Conservation (phyloP, 2,329 filamentous ascomycete species). For the Alternaria metachromatica region DNA sequence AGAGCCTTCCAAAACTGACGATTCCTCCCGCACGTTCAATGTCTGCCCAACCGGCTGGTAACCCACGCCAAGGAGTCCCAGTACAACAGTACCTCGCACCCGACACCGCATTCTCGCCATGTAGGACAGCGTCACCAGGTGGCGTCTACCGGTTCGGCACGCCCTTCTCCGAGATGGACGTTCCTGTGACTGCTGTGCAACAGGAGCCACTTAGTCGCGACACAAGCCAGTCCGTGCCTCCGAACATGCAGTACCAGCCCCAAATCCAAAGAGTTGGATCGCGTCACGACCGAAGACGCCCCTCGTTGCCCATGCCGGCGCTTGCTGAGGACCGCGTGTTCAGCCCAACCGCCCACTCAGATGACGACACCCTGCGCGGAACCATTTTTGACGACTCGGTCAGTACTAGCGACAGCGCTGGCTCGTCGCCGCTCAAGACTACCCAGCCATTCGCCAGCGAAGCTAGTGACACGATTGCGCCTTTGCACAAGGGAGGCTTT, state of each 20-base stretch:
- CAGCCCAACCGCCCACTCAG: slow-evolving; percentile 45
- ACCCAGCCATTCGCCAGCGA: slow-evolving; percentile 30
- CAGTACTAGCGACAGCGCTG: slow-evolving; percentile 28
- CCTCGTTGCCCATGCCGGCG: slow-evolving; percentile 74
- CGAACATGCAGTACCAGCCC: slow-evolving; percentile 81
- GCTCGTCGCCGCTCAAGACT: slow-evolving; percentile 42
- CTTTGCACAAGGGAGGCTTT: slow-evolving; percentile 47
- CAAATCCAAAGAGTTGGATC: slow-evolving; percentile 56
- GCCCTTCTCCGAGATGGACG: slow-evolving; percentile 88
- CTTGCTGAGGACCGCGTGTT: slow-evolving; percentile 68
- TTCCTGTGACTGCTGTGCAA: slow-evolving; percentile 77
- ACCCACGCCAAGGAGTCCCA: slow-evolving; percentile 32
- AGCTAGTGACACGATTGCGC: slow-evolving; percentile 31
- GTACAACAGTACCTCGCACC: slow-evolving; percentile 36
- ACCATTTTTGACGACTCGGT: slow-evolving; percentile 39
- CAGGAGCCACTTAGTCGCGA: slow-evolving; percentile 77
- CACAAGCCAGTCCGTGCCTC: slow-evolving; percentile 87
- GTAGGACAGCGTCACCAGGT: slow-evolving; percentile 60
- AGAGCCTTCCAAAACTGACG: slow-evolving; percentile 62
- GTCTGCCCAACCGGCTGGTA: slow-evolving; percentile 41
- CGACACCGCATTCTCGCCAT: slow-evolving; percentile 54
- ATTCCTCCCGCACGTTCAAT: slow-evolving; percentile 58
- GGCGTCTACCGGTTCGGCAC: slow-evolving; percentile 80
- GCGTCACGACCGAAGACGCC: slow-evolving; percentile 61
- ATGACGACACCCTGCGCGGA: slow-evolving; percentile 42